Percentiles rank a stretch among this genome's conserved stretches.
These are phyloP conservation scores for Chrysosporium keratinophilum DNA, from an alignment of 2,329 filamentous ascomycete genomes.

Conservation along the genomic window DNA sequence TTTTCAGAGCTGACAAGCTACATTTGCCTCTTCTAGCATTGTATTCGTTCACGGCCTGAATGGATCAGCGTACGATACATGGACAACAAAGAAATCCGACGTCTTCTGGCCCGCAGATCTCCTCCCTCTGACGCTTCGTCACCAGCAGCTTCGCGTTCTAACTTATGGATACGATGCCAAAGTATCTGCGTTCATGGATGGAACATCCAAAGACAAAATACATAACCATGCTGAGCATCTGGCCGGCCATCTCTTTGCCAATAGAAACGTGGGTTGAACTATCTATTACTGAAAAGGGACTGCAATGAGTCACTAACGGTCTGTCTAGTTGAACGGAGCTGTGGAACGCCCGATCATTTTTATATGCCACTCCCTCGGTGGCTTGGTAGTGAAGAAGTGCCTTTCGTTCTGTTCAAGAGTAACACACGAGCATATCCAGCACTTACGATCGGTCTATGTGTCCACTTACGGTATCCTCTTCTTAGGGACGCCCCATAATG, in stretches of 20 bases:
- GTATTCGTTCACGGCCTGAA: slow-evolving; percentile 63
- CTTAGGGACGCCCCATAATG: slow-evolving; percentile 64
- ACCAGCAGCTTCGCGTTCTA: slow-evolving; percentile 52
- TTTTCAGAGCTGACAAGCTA: not conserved
- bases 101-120: slow-evolving; percentile 62
- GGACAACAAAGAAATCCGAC: slow-evolving; percentile 40
- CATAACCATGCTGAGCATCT: slow-evolving; percentile 62
- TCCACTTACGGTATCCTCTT: slow-evolving; percentile 70
- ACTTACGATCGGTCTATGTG: slow-evolving; percentile 58
- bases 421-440: slow-evolving; percentile 49
- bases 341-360: slow-evolving; percentile 60
- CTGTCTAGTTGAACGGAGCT: slow-evolving; percentile 35
- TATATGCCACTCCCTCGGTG: slow-evolving; percentile 64
- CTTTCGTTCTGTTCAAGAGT: slow-evolving; percentile 57
- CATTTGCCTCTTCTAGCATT: slow-evolving; percentile 31
- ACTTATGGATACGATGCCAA: slow-evolving; percentile 69
- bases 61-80: slow-evolving; percentile 55
- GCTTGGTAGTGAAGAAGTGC: slow-evolving; percentile 60
- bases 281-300: not conserved
- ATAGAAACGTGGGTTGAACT: slow-evolving; percentile 42
- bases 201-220: slow-evolving; percentile 55
- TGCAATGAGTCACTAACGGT: not conserved
- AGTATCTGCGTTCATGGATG: slow-evolving; percentile 41
- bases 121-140: slow-evolving; percentile 50
- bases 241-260: slow-evolving; percentile 51